These are phyloP conservation scores for Leishmania major DNA, from an alignment of 208 protist genomes.

Conservation along the genomic window DNA sequence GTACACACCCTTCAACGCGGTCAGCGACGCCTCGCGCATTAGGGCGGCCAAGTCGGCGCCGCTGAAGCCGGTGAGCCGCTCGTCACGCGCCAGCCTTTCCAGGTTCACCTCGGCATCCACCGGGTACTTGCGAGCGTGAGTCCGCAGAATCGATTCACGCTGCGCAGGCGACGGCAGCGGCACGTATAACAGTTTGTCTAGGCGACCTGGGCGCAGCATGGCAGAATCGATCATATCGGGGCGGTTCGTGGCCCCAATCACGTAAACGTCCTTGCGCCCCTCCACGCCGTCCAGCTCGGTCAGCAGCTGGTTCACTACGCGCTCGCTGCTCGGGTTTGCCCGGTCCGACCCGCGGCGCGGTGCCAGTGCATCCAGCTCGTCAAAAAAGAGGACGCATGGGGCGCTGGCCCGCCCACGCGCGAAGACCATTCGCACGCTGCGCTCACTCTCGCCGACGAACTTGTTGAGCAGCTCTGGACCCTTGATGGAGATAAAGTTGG, in stretches of 20 bases:
- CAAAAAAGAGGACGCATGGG: constrained; percentile 99
- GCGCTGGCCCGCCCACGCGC: constrained; percentile 85
- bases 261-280: constrained; percentile 93
- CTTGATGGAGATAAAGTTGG: constrained; percentile 99
- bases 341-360: constrained; percentile 91
- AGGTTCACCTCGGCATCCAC: constrained; percentile 83
- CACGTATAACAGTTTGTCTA: constrained; percentile 98
- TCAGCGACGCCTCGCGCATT: constrained; percentile 93
- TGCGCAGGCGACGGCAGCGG: constrained; percentile 91
- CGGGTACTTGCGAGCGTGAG: constrained; percentile 91
- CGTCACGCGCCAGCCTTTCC: constrained; percentile 65
- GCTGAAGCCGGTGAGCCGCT: constrained; percentile 91
- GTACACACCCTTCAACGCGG: constrained; percentile 87
- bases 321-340: constrained; percentile 92
- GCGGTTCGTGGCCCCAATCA: constrained; percentile 99
- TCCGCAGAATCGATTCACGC: constrained; percentile 90
- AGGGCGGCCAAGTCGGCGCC: constrained; percentile 95
- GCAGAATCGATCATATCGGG: constrained; percentile 99
- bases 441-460: constrained; percentile 99
- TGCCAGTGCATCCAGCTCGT: constrained; percentile 99
- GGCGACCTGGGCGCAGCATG: constrained; percentile 97
- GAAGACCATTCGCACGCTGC: constrained; percentile 98
- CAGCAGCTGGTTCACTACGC: constrained; percentile 99
- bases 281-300: constrained; percentile 99
- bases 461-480: constrained; percentile 98